These are phyloP conservation scores for Tolypocladium tundrense DNA, from an alignment of 2,329 filamentous ascomycete species.

Conservation along the genomic window DNA sequence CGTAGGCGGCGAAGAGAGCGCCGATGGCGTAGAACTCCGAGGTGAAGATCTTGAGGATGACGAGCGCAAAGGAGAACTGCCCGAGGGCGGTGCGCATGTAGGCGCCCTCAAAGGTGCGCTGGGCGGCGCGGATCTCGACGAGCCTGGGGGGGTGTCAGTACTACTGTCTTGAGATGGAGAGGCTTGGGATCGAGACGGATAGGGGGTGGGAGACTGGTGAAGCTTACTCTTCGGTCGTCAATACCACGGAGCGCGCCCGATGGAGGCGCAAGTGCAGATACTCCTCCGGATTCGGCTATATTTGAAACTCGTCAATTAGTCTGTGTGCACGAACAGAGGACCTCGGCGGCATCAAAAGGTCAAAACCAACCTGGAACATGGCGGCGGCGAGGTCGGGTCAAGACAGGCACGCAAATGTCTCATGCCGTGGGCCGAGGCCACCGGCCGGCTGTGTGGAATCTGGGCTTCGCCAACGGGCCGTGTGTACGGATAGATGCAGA, in stretches of 20 bases:
- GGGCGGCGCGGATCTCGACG: conserved; percentile 87
- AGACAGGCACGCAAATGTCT: not conserved
- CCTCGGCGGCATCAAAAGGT: not conserved
- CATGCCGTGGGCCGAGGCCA: not conserved
- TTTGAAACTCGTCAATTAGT: too few species aligned
- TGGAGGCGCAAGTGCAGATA: conserved; percentile 72
- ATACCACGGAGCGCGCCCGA: conserved; percentile 70
- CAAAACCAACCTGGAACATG: conserved; percentile 9
- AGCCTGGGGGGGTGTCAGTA: conserved; percentile 37
- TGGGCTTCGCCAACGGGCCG: not conserved
- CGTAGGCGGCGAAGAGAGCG: conserved; percentile 90
- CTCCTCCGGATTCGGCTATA: conserved; percentile 56
- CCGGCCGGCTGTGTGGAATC: not conserved
- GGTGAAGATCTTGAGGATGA: conserved; percentile 89
- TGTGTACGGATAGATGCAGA: not conserved
- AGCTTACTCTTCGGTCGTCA: conserved; percentile 64
- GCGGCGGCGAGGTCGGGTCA: not conserved
- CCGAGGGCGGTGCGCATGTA: conserved; percentile 91
- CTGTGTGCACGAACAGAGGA: not conserved
- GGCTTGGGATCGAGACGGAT: conserved; percentile 7
- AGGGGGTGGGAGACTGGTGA: conserved; percentile 3
- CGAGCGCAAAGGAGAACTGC: conserved; percentile 89
- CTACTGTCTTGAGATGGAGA: not conserved
- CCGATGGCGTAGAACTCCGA: conserved; percentile 94
- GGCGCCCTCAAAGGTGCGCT: conserved; percentile 93